These are phyloP conservation scores for Ganoderma lingzhi DNA, from an alignment of 1,284 basidiomycete genomes.

Conservation along the genomic window DNA sequence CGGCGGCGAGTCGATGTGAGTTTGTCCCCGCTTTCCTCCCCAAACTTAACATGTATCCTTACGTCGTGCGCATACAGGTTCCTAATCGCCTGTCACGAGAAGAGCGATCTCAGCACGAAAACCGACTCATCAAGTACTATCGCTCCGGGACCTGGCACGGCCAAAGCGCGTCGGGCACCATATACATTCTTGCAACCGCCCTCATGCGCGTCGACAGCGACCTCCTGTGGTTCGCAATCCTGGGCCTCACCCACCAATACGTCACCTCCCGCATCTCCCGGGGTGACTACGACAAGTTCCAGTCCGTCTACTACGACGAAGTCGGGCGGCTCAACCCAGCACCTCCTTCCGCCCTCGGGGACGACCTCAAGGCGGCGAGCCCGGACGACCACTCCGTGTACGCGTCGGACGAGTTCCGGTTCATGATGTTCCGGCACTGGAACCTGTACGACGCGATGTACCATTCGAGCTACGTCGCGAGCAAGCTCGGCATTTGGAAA, in stretches of 20 bases:
- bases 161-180: conserved; percentile 88
- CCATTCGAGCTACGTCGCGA: conserved; percentile 96
- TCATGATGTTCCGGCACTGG: conserved; percentile 98
- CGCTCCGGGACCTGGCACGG: conserved; percentile 87
- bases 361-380: conserved; percentile 59
- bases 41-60: background rate
- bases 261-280: conserved; percentile 88
- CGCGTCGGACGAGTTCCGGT: conserved; percentile 87
- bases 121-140: conserved; percentile 85
- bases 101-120: conserved; percentile 69
- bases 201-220: conserved; percentile 95
- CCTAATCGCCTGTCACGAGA: conserved; percentile 69
- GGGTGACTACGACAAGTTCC: conserved; percentile 84
- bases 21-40: conserved; percentile 16
- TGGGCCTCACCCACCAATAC: conserved; percentile 96
- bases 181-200: conserved; percentile 91
- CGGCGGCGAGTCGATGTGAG: conserved; percentile 58
- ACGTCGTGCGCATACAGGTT: conserved; percentile 35
- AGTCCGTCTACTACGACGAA: conserved; percentile 85
- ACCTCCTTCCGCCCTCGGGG: conserved; percentile 45
- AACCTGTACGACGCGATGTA: conserved; percentile 98
- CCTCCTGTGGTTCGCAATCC: conserved; percentile 94
- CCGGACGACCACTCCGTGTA: conserved; percentile 87
- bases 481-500: conserved; percentile 96
- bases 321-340: conserved; percentile 87